phyloP scores from a whole-genome alignment of 2,329 filamentous ascomycete species.

The Aspergillus terreus region DNA sequence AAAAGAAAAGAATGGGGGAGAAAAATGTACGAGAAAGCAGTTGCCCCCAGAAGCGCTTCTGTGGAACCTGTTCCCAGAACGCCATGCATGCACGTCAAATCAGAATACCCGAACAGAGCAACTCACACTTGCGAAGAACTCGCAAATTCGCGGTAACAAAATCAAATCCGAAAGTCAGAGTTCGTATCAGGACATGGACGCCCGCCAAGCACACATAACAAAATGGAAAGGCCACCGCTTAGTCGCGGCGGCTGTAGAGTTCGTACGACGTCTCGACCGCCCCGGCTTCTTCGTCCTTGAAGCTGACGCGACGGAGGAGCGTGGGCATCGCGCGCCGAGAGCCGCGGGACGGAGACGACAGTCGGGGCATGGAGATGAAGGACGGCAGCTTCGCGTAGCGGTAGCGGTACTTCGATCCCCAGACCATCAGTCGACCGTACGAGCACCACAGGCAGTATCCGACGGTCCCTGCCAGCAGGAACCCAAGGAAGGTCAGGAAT shows the following conservation, averaged over 20 bases:
- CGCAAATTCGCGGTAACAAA: conserved; percentile 13
- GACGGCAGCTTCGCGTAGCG: conserved; percentile 32
- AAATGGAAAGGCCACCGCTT: conserved; percentile 9
- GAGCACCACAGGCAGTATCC: conserved; percentile 49
- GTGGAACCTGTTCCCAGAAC: conserved; percentile 21
- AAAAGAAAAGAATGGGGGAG: conserved; percentile 15
- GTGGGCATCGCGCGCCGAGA: conserved; percentile 33
- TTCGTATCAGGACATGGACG: conserved; percentile 19
- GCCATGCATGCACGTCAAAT: conserved; percentile 21
- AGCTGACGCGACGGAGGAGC: conserved; percentile 35
- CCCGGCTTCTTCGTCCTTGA: conserved; percentile 38
- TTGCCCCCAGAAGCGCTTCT: conserved; percentile 16
- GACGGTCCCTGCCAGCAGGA: conserved; percentile 46
- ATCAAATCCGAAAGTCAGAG: conserved; percentile 20
- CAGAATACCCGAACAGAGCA: conserved; percentile 1
- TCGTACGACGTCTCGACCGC: conserved; percentile 38
- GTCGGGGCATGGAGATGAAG: conserved; percentile 22
- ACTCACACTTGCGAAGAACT: conserved; percentile 14
- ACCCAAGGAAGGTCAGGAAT: conserved; percentile 51
- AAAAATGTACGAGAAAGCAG: conserved; percentile 18
- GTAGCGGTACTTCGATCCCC: conserved; percentile 39
- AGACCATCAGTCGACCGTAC: conserved; percentile 46
- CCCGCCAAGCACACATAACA: conserved; percentile 8
- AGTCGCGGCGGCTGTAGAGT: conserved; percentile 32
- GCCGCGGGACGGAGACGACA: conserved; percentile 33